Conservation (phyloP, 495 filamentous ascomycete species). For the Xylona heveae region DNA sequence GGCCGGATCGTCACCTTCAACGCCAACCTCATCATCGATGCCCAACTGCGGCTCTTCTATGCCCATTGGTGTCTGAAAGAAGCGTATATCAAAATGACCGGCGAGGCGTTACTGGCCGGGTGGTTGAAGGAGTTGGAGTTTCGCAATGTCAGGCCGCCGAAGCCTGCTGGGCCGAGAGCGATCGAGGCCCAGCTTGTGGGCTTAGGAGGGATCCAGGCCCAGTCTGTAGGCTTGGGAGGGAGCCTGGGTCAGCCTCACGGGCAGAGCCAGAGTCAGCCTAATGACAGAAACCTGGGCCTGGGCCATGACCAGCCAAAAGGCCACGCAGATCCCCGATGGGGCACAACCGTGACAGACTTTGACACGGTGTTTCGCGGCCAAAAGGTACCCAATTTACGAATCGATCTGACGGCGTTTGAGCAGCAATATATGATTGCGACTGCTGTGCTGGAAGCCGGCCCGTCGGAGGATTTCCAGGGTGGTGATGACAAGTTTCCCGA, state of each 20-base stretch:
- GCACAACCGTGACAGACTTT: conserved; percentile 27
- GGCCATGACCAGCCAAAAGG: conserved; percentile 1
- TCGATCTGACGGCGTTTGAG: conserved; percentile 40
- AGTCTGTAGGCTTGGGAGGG: conserved; percentile 10
- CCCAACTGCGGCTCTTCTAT: conserved; percentile 58
- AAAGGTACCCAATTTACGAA: conserved; percentile 26
- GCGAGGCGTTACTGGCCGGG: conserved; percentile 61
- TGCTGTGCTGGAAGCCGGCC: conserved; percentile 20
- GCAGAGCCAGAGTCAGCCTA: not conserved
- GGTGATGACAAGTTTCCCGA: too few species aligned
- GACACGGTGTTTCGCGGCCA: conserved; percentile 27
- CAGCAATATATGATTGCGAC: conserved; percentile 39
- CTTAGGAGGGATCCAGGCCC: too few species aligned
- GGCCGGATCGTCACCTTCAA: conserved; percentile 10
- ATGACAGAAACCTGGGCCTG: conserved; percentile 1
- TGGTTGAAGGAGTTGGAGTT: conserved; percentile 60
- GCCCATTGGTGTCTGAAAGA: conserved; percentile 79
- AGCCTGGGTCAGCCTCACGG: conserved; percentile 11
- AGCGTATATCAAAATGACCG: conserved; percentile 85
- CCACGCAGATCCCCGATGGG: conserved; percentile 16
- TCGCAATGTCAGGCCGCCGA: conserved; percentile 35
- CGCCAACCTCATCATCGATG: conserved; percentile 23
- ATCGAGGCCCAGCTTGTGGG: too few species aligned
- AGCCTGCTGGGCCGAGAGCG: conserved; percentile 10
- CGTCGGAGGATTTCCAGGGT: too few species aligned